Evolutionary conservation across 1,139 yeast species (phyloP).

Genomic region (Zhuliangozyma blackwelliae): DNA sequence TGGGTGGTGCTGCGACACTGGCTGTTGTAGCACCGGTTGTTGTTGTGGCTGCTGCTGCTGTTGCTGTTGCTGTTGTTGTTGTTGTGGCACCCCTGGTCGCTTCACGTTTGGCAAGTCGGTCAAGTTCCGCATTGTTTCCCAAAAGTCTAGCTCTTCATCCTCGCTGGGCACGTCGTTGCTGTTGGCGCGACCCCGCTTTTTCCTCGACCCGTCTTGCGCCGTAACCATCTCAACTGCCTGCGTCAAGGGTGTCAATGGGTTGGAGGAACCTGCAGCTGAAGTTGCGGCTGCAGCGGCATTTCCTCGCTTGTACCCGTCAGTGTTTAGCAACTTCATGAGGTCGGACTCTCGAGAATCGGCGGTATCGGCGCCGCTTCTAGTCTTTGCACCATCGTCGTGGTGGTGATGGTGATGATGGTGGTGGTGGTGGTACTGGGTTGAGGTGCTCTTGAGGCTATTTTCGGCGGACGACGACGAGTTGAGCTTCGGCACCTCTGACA

Average conservation of each 20-base stretch:
- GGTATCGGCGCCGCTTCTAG: constrained; percentile 1
- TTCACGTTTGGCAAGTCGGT: constrained; percentile 21
- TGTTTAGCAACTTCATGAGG: constrained; percentile 36
- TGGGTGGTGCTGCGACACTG: constrained; percentile 51
- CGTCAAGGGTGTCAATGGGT: constrained; percentile 36
- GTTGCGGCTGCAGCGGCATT: too few species aligned
- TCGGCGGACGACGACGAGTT: constrained; percentile 52
- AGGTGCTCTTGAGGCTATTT: constrained; percentile 3
- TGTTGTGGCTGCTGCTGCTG: constrained; percentile 1
- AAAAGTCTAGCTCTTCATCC: constrained; percentile 50
- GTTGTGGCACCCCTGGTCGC: constrained; percentile 5
- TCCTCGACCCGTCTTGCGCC: constrained; percentile 21
- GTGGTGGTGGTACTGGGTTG: constrained; percentile 21
- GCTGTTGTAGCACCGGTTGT: constrained; percentile 11
- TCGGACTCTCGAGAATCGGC: constrained; percentile 32
- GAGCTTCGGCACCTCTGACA: constrained; percentile 66
- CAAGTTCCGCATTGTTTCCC: constrained; percentile 64
- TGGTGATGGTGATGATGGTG: constrained; percentile 29
- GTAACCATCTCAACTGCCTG: constrained; percentile 44
- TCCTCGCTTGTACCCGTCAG: neutral
- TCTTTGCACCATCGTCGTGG: constrained; percentile 7
- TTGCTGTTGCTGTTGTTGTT: constrained; percentile 8
- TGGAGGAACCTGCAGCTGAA: constrained; percentile 11
- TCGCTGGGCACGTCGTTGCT: constrained; percentile 16
- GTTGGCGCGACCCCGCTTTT: constrained; percentile 4